phyloP scores from a whole-genome alignment of 129 eudicot species.

The Artemisia annua region DNA sequence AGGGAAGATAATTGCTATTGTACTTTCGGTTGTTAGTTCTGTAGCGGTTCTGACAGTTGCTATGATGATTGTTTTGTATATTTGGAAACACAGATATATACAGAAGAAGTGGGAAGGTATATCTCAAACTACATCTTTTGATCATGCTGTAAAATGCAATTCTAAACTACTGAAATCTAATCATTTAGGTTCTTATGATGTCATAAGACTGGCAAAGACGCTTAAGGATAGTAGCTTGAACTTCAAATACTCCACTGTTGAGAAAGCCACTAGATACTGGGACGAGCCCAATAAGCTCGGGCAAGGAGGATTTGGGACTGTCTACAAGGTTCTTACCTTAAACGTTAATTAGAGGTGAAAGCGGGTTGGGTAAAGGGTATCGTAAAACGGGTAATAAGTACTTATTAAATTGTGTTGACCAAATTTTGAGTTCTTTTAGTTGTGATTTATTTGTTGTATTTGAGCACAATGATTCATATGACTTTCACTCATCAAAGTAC shows the following conservation, averaged over 20 bases:
- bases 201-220: slow-evolving; percentile 50
- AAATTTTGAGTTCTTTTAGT: too few species aligned
- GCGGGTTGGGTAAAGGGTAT: neutral
- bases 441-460: too few species aligned
- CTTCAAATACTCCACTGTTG: slow-evolving; percentile 69
- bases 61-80: slow-evolving; percentile 38
- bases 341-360: neutral
- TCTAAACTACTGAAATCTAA: neutral
- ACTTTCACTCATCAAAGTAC: neutral
- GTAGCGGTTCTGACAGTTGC: slow-evolving; percentile 50
- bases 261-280: slow-evolving; percentile 72
- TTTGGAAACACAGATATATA: slow-evolving; percentile 50
- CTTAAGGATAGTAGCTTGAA: slow-evolving; percentile 73
- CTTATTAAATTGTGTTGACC: too few species aligned
- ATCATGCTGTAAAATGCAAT: neutral
- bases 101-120: slow-evolving; percentile 78
- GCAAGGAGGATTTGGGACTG: slow-evolving; percentile 88
- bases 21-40: slow-evolving; percentile 54
- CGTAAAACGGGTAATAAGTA: too few species aligned
- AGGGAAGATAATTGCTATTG: slow-evolving; percentile 54
- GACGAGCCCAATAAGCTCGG: slow-evolving; percentile 80
- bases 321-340: slow-evolving; percentile 54
- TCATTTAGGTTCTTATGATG: slow-evolving; percentile 49
- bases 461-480: too few species aligned
- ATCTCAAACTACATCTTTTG: neutral